These are phyloP conservation scores for Penicillium sp. DNA, from an alignment of 2,329 filamentous ascomycete genomes.

Conservation along the genomic window DNA sequence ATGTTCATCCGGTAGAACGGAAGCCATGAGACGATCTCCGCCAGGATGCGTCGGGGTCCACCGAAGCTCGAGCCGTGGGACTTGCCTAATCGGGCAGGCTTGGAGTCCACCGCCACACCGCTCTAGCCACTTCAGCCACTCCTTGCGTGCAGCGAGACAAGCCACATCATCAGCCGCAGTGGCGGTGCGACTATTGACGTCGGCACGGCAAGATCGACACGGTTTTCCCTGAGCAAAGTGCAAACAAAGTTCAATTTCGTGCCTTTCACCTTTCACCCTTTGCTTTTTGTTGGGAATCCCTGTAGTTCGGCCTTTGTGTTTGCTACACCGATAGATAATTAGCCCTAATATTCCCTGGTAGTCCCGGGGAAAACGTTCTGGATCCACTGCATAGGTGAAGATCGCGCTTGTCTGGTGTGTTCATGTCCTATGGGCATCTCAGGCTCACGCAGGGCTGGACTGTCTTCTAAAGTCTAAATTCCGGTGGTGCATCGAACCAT, in stretches of 20 bases:
- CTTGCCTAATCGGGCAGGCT: constrained; percentile 16
- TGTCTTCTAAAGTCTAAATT: constrained; percentile 1
- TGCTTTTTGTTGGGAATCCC: constrained; percentile 16
- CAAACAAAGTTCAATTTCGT: constrained; percentile 7
- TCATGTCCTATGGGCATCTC: background rate
- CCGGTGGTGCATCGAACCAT: background rate
- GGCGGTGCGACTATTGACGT: constrained; percentile 21
- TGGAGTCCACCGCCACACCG: constrained; percentile 22
- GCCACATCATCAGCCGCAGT: constrained; percentile 21
- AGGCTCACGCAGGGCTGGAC: background rate
- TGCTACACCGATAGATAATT: background rate
- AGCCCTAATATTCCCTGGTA: background rate
- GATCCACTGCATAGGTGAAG: background rate
- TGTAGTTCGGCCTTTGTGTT: background rate
- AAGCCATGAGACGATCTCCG: background rate
- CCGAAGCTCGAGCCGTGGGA: background rate
- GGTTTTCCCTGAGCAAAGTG: constrained; percentile 4
- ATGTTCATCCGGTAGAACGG: constrained; percentile 5
- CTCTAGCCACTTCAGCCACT: constrained; percentile 28
- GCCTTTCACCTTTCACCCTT: too few relatives aligned
- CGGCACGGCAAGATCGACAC: constrained; percentile 10
- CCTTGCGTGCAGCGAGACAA: constrained; percentile 24
- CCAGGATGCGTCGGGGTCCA: background rate
- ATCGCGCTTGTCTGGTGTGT: constrained; percentile 4
- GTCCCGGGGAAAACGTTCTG: background rate